phyloP scores from a whole-genome alignment of 352 stramenopile species.

The Peronospora farinosa region DNA sequence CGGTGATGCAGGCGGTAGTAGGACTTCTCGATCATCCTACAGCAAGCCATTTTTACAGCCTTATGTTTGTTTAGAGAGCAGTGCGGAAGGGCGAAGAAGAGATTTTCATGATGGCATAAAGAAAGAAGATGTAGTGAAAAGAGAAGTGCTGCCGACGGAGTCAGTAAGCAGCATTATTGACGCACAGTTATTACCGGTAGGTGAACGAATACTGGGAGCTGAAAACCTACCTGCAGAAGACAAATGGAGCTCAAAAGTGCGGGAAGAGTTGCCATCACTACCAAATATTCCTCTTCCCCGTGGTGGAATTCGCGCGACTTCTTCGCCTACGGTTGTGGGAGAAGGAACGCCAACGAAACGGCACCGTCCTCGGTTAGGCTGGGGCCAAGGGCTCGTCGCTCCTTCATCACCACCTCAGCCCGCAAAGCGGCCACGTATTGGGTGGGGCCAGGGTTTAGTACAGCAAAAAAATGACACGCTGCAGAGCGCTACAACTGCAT shows the following conservation, averaged over 20 bases:
- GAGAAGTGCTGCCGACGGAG: slow-evolving; percentile 20
- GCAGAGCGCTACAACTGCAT: not conserved
- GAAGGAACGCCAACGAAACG: slow-evolving; percentile 40
- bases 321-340: slow-evolving; percentile 16
- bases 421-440: slow-evolving; percentile 70
- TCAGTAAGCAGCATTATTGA: slow-evolving; percentile 25
- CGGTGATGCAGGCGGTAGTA: slow-evolving; percentile 16
- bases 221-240: slow-evolving; percentile 14
- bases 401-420: slow-evolving; percentile 54
- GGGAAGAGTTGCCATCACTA: slow-evolving; percentile 55
- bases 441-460: slow-evolving; percentile 75
- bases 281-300: slow-evolving; percentile 59
- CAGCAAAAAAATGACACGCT: slow-evolving; percentile 26
- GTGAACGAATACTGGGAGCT: slow-evolving; percentile 12
- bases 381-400: slow-evolving; percentile 76
- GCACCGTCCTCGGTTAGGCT: slow-evolving; percentile 67
- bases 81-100: slow-evolving; percentile 15
- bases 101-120: slow-evolving; percentile 17
- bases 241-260: slow-evolving; percentile 1
- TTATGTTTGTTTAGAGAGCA: slow-evolving; percentile 7
- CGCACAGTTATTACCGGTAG: slow-evolving; percentile 5
- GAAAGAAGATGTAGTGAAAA: slow-evolving; percentile 19
- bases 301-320: slow-evolving; percentile 7
- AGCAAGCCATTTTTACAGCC: slow-evolving; percentile 10
- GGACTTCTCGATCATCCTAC: slow-evolving; percentile 8